Evolutionary conservation across 78 protist species (phyloP), one percentile per base, ranked within the genome.

Genomic region (Dictyostelium firmibasis): DNA sequence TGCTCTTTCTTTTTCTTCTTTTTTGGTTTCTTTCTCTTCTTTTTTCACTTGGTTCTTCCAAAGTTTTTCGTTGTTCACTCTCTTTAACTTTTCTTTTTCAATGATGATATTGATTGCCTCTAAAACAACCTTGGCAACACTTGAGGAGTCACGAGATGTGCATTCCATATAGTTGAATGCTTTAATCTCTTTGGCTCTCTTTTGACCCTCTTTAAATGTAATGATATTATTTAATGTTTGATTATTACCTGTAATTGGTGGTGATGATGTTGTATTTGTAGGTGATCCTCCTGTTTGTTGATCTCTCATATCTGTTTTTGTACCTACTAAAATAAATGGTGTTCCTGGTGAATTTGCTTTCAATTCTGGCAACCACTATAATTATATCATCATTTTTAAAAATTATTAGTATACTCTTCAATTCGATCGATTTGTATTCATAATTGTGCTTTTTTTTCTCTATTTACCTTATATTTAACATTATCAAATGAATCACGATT

Each of bases 401-500:
- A n/a, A n/a, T n/a, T n/a, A n/a, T n/a, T n/a, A n/a, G n/a, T n/a
- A n/a, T n/a, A n/a, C n/a, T n/a, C n/a, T n/a, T n/a, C n/a, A n/a
- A n/a, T n/a, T n/a, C n/a, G n/a, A n/a, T n/a, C n/a, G n/a, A n/a
- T n/a, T n/a, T n/a, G n/a, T n/a, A n/a, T n/a, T n/a, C n/a, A n/a
- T n/a, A n/a, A n/a, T n/a, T n/a, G n/a, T n/a, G n/a, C n/a, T n/a
- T n/a, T n/a, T n/a, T n/a, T n/a, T n/a, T n/a, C n/a, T n/a, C n/a
- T 36, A 27, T 7, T 23, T 29, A 78, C 97, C 88, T 95, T 95
- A 43, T 91, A 83, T 81, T 85, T 88, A 57, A 95, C 91, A 70
- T 95, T 95, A 18, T 95, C 94, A 83, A 95, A 95, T 53, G 97
- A 95, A 83, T 95, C 97, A 43, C 94, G 91, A 60, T 95, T 91